Evolutionary conservation across 352 stramenopile genomes (phyloP), one percentile per base, ranked within the genome.

Genomic region (Globisporangium okanoganense): DNA sequence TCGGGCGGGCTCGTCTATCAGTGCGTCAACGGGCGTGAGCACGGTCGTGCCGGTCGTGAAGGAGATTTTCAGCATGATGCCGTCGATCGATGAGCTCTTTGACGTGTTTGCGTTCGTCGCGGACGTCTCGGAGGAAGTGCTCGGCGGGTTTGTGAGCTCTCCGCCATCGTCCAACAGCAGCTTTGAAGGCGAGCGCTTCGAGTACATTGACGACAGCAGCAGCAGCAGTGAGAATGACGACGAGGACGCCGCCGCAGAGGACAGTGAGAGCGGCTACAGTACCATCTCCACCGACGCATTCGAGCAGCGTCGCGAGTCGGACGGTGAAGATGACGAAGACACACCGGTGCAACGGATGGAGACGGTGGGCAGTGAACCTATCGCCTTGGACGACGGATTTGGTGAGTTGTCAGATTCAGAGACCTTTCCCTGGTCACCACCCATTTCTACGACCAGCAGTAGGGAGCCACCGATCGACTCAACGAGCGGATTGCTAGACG

Each of bases 121-220:
- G 5, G 83, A 92, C 43, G 67, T 92, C 2, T 85, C 78, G 10
- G 71, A 84, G 18, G 83, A 90, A 44, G 67, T 88, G 31, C 61
- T 79, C n/a, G 50, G 71, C 33, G 61, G 63, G 6, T 55, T 82
- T 24, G 56, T 65, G 31, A 35, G 31, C 2, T 12, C 40, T 2
- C n/a, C 61, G 13, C 12, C 13, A 16, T 14, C 49, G 20, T 25
- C 36, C 22, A 44, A 3, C 31, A 57, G 7, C 25, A 58, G 22
- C 3, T 63, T 68, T 16, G 63, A 67, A 56, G 29, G 61, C 36
- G 56, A 61, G 51, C 65, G 69, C 14, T 85, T 83, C 33, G 70
- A 84, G 61, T 77, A 69, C 47, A 12, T 81, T n/a, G 65, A 56
- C 9, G 58, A 67, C 36, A 62, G 53, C 22, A 62, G 36, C 31